Percentiles rank a stretch among this genome's conserved stretches.
Evolutionary conservation across 75 land plant species (phyloP).

Genomic region (Pseudotsuga menziesii): DNA sequence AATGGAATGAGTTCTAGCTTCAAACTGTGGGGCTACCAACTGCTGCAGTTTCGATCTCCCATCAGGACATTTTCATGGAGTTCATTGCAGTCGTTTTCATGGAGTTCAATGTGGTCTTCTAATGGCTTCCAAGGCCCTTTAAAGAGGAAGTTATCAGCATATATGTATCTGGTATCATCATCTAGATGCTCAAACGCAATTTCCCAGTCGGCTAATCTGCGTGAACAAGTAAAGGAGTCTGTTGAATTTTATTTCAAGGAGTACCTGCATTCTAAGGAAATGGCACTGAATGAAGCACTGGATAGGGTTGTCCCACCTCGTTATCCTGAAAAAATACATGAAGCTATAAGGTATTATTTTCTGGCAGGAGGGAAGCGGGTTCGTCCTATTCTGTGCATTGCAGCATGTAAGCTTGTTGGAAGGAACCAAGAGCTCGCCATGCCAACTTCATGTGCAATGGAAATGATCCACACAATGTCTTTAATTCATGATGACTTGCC

Average conservation of each 20-base stretch:
- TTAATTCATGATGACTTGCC: conserved; percentile 61
- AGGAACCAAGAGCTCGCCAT: conserved; percentile 33
- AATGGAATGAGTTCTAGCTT: no score
- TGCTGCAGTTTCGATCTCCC: no score
- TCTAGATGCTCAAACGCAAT: background rate
- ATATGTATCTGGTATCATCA: background rate
- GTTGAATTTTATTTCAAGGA: conserved; percentile 17
- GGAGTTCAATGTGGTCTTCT: background rate
- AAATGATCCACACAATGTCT: conserved; percentile 59
- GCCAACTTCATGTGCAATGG: conserved; percentile 60
- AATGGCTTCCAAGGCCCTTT: background rate
- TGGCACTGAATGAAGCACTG: conserved; percentile 20
- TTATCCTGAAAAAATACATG: conserved; percentile 19
- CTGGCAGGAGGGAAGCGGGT: conserved; percentile 29
- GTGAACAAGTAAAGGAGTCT: background rate
- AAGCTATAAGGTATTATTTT: conserved; percentile 30
- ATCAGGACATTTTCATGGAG: background rate
- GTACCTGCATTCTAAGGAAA: conserved; percentile 25
- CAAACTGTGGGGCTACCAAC: no score
- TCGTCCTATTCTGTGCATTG: conserved; percentile 65
- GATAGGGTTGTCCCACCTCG: conserved; percentile 13
- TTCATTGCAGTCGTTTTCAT: no score
- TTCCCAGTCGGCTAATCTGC: conserved; percentile 1
- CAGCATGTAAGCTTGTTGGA: conserved; percentile 64
- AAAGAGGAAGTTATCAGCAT: background rate